A percentile compares a stretch with the other conserved stretches of the same genome.
These are phyloP conservation scores for Epichloe uncinata DNA, from an alignment of 2,329 filamentous ascomycete genomes.

Conservation along the genomic window DNA sequence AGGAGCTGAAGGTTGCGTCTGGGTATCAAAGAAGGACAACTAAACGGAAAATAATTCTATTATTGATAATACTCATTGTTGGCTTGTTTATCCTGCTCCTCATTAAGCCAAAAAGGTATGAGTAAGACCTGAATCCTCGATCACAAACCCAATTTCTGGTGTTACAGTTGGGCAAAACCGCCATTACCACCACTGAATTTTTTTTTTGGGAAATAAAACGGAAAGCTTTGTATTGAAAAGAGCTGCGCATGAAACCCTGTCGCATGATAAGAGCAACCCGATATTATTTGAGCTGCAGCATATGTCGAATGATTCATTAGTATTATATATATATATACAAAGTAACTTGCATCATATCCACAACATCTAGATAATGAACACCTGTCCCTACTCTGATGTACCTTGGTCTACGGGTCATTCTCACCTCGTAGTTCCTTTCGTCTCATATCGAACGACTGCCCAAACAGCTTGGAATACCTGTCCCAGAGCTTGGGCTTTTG, in stretches of 20 bases:
- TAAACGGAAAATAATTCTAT: slow-evolving; percentile 83
- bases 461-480: slow-evolving; percentile 16
- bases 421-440: neutral
- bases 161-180: neutral
- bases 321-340: too few relatives aligned
- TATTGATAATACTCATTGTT: slow-evolving; percentile 72
- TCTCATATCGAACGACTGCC: neutral
- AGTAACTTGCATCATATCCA: too few relatives aligned
- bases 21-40: slow-evolving; percentile 80
- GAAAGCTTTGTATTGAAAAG: too few relatives aligned
- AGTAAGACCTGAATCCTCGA: slow-evolving; percentile 6
- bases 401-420: too few relatives aligned
- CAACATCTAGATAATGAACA: too few relatives aligned
- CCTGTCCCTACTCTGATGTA: too few relatives aligned
- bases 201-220: too few relatives aligned
- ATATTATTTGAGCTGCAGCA: too few relatives aligned
- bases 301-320: too few relatives aligned
- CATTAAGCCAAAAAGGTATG: slow-evolving; percentile 59
- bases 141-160: neutral
- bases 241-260: too few relatives aligned
- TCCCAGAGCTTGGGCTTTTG: slow-evolving; percentile 18
- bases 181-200: neutral
- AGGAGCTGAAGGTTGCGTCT: slow-evolving; percentile 78
- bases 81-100: slow-evolving; percentile 76
- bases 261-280: too few relatives aligned